Percentiles rank a stretch among this genome's conserved stretches.
phyloP scores from a whole-genome alignment of 768 basidiomycete species.

The Amanita pallidorosea region DNA sequence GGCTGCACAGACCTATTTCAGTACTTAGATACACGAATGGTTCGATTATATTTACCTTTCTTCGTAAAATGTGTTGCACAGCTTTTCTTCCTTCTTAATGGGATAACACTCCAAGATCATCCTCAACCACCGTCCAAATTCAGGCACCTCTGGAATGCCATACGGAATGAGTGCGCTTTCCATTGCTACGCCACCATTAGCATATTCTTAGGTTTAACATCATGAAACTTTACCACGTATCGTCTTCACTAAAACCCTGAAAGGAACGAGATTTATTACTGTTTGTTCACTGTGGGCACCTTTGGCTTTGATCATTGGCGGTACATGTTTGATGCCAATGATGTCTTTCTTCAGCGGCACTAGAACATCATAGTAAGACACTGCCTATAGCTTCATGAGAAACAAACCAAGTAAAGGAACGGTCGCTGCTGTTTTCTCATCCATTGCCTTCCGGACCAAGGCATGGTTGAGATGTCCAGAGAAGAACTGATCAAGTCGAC shows the following conservation, averaged over 20 bases:
- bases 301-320: not conserved
- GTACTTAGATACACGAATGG: not conserved
- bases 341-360: not conserved
- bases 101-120: constrained; percentile 8
- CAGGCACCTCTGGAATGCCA: constrained; percentile 20
- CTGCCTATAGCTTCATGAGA: not conserved
- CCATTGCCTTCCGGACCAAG: constrained; percentile 17
- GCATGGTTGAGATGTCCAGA: constrained; percentile 15
- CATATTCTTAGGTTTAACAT: not conserved
- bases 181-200: constrained; percentile 20
- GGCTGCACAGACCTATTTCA: not conserved
- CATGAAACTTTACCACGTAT: constrained; percentile 23
- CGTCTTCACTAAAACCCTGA: constrained; percentile 26
- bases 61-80: not conserved
- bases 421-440: constrained; percentile 14
- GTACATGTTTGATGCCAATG: not conserved
- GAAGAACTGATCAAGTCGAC: constrained; percentile 20
- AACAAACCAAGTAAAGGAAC: constrained; percentile 24
- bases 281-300: constrained; percentile 8
- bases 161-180: constrained; percentile 36
- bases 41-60: not conserved
- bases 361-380: not conserved
- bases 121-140: constrained; percentile 29
- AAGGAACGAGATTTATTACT: constrained; percentile 28
- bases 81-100: not conserved